phyloP scores from a whole-genome alignment of 1,139 yeast species.

The Candida neerlandica region DNA sequence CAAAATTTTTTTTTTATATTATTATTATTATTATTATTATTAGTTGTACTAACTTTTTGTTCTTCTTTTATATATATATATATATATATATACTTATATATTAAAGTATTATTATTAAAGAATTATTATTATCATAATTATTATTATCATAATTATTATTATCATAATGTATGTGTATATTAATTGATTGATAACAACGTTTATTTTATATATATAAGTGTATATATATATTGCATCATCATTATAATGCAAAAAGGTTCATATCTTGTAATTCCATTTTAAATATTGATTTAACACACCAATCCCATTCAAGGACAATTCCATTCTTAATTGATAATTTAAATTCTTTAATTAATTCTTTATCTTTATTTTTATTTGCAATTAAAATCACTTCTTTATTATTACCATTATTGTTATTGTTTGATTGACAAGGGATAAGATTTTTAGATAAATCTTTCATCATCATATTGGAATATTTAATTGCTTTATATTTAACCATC shows the following conservation, averaged over 20 bases:
- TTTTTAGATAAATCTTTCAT: conserved; percentile 11
- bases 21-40: no score
- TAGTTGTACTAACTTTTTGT: no score
- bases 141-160: neutral
- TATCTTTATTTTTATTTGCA: conserved; percentile 46
- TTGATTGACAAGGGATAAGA: conserved; percentile 13
- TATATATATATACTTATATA: no score
- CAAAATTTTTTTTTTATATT: no score
- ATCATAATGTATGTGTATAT: conserved; percentile 1
- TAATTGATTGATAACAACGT: neutral
- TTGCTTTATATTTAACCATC: conserved; percentile 34
- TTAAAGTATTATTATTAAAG: no score
- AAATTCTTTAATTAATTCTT: conserved; percentile 45
- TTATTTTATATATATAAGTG: conserved; percentile 1
- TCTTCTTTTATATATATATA: no score
- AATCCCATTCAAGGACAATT: conserved; percentile 63
- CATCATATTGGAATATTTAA: conserved; percentile 25
- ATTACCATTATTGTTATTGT: no score
- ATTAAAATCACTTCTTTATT: conserved; percentile 29
- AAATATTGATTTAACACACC: conserved; percentile 66
- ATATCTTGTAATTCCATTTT: conserved; percentile 39
- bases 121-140: no score
- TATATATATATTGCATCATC: neutral
- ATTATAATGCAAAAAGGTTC: conserved; percentile 24
- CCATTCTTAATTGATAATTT: conserved; percentile 24